Conservation (phyloP, 352 stramenopile species). For the Phytophthora pisi region DNA sequence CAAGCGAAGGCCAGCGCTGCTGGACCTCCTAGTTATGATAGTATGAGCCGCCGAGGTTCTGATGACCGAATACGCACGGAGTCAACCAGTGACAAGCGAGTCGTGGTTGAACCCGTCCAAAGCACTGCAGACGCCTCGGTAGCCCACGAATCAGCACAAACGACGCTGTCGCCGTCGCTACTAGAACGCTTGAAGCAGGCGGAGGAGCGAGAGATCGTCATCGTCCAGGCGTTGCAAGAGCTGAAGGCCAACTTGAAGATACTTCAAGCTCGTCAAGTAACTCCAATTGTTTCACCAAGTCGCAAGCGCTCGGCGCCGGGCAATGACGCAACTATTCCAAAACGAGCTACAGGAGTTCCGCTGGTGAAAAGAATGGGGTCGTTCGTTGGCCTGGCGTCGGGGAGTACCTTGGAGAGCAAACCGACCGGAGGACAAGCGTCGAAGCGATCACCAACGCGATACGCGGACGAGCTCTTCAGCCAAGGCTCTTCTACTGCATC, state of each 20-base stretch:
- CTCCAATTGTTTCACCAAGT: not conserved
- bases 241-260: constrained; percentile 24
- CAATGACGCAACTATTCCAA: constrained; percentile 1
- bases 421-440: not conserved
- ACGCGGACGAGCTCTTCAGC: constrained; percentile 34
- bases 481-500: not conserved
- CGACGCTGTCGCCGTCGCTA: not conserved
- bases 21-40: not conserved
- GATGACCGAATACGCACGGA: not conserved
- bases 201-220: constrained; percentile 31
- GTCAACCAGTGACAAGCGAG: not conserved
- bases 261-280: constrained; percentile 9
- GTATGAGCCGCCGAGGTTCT: not conserved
- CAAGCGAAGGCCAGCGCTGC: not conserved
- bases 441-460: constrained; percentile 33
- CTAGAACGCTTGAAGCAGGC: constrained; percentile 21
- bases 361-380: constrained; percentile 30
- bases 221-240: constrained; percentile 27
- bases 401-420: constrained; percentile 11
- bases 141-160: not conserved
- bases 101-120: not conserved
- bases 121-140: not conserved
- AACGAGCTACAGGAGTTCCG: constrained; percentile 4
- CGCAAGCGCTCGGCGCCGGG: constrained; percentile 6
- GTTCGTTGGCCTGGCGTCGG: constrained; percentile 16